These are phyloP conservation scores for Rhizopus arrhizus DNA, from an alignment of 371 early-diverging fungal genomes.

Conservation along the genomic window DNA sequence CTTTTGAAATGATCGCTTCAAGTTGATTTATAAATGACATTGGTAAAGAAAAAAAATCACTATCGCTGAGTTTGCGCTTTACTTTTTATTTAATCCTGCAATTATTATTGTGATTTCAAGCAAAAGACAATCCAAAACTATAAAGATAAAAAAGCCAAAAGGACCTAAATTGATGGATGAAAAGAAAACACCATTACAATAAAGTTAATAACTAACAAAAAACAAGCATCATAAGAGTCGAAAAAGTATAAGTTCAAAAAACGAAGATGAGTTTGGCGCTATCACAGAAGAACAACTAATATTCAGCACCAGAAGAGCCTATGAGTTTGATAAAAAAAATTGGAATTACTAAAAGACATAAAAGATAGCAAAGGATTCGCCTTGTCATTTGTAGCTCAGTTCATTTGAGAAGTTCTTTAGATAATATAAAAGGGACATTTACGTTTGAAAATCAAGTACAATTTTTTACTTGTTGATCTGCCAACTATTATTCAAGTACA, in stretches of 20 bases:
- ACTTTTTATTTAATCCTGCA: conserved; percentile 2
- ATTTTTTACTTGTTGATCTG: conserved; percentile 82
- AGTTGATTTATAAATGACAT: conserved; percentile 17
- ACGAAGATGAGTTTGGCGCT: conserved; percentile 67
- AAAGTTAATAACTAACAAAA: conserved; percentile 36
- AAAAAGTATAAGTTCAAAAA: conserved; percentile 40
- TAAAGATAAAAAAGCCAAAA: conserved; percentile 24
- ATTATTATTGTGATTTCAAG: conserved; percentile 8
- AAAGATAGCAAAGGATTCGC: conserved; percentile 64
- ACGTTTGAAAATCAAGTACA: conserved; percentile 62
- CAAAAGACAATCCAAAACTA: conserved; percentile 5
- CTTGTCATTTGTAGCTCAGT: not conserved
- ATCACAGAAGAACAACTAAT: conserved; percentile 81
- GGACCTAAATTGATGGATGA: conserved; percentile 7
- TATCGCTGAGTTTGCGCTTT: not conserved
- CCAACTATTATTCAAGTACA: conserved; percentile 97
- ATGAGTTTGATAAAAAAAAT: conserved; percentile 62
- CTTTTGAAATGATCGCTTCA: conserved; percentile 30
- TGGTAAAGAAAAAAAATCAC: no score
- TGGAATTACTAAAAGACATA: conserved; percentile 63
- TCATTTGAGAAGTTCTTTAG: conserved; percentile 36
- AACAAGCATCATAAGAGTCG: conserved; percentile 1
- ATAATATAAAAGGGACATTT: conserved; percentile 74
- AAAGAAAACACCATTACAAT: conserved; percentile 39
- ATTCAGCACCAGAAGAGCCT: conserved; percentile 69